Evolutionary conservation across 2,329 filamentous ascomycete genomes (phyloP).

Genomic region (Fusarium compactum): DNA sequence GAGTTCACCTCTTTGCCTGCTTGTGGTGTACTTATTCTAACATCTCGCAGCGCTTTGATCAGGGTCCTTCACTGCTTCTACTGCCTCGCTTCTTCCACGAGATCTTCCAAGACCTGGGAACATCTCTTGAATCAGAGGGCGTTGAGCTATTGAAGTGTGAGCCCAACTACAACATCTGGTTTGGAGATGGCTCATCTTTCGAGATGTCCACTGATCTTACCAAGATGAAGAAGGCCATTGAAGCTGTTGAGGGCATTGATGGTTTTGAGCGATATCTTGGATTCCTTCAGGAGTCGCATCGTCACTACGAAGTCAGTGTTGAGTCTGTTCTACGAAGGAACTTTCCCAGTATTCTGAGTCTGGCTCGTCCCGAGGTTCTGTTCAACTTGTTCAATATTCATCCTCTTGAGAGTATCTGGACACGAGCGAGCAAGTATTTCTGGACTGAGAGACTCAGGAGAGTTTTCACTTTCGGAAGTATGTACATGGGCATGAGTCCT

Average conservation of each 20-base stretch:
- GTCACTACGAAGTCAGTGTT: slow-evolving; percentile 77
- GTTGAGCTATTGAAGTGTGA: slow-evolving; percentile 77
- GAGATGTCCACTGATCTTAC: slow-evolving; percentile 74
- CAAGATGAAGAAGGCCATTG: slow-evolving; percentile 78
- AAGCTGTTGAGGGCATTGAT: slow-evolving; percentile 77
- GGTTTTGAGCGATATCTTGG: slow-evolving; percentile 77
- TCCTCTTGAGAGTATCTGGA: slow-evolving; percentile 78
- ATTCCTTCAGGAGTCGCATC: slow-evolving; percentile 75
- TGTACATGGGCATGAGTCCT: slow-evolving; percentile 87
- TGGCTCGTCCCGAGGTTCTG: slow-evolving; percentile 70
- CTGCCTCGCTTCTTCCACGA: slow-evolving; percentile 78
- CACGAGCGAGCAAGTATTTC: slow-evolving; percentile 74
- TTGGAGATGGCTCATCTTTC: slow-evolving; percentile 74
- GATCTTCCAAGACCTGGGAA: slow-evolving; percentile 76
- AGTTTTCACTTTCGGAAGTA: slow-evolving; percentile 82
- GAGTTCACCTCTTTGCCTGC: neutral
- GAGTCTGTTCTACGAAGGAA: slow-evolving; percentile 75
- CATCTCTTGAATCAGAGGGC: slow-evolving; percentile 73
- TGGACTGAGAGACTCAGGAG: slow-evolving; percentile 74
- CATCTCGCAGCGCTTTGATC: slow-evolving; percentile 72
- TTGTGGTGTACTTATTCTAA: neutral
- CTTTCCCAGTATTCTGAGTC: slow-evolving; percentile 70
- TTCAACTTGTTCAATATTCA: slow-evolving; percentile 70
- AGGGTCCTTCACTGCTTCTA: slow-evolving; percentile 79
- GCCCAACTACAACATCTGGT: slow-evolving; percentile 81